Evolutionary conservation across 257 asterid species (phyloP).

Genomic region (Capsicum rhomboideum): DNA sequence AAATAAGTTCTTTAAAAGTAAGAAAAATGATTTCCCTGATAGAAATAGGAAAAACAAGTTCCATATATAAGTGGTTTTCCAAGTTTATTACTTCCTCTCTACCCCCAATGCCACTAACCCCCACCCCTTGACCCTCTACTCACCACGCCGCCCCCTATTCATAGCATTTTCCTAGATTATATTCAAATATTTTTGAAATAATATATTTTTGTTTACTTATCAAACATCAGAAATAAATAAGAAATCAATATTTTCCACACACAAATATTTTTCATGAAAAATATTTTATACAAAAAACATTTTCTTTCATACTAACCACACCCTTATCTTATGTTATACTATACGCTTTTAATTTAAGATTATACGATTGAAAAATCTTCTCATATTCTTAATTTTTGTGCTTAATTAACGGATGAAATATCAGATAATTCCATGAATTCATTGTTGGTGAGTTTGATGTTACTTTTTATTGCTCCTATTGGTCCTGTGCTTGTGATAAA

Average conservation of each 20-base stretch:
- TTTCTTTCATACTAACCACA: too few relatives aligned
- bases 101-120: too few relatives aligned
- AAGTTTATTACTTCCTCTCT: neutral
- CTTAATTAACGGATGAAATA: neutral
- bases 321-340: too few relatives aligned
- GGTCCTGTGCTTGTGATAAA: neutral
- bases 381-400: neutral
- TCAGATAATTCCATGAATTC: neutral
- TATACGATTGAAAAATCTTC: neutral
- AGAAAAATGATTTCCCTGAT: neutral
- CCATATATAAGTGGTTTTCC: neutral
- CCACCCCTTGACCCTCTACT: neutral
- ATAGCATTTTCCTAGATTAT: neutral
- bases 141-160: neutral
- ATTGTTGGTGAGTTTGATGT: neutral
- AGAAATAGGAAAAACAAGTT: neutral
- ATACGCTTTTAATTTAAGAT: neutral
- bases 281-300: too few relatives aligned
- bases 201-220: neutral
- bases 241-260: too few relatives aligned
- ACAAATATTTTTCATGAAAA: too few relatives aligned
- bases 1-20: neutral
- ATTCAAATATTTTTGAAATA: neutral
- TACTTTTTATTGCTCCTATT: neutral
- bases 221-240: neutral